Evolutionary conservation across 257 asterid species (phyloP).

Genomic region (Datura wrightii): DNA sequence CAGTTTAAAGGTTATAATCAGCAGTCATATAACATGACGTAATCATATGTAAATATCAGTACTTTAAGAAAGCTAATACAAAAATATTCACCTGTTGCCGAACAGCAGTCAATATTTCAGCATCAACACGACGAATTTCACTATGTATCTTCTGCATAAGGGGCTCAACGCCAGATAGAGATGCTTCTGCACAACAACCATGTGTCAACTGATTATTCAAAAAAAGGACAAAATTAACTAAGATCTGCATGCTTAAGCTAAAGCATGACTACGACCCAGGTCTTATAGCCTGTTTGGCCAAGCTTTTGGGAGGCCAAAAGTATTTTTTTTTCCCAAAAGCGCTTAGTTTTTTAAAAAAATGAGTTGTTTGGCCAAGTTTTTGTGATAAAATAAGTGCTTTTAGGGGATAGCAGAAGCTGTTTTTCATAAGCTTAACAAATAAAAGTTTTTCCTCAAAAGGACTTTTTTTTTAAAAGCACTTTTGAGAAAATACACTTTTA

Average conservation of each 20-base stretch:
- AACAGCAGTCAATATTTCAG: slow-evolving; percentile 83
- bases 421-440: too few species aligned
- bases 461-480: too few species aligned
- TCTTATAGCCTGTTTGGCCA: too few species aligned
- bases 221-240: not conserved
- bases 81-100: slow-evolving; percentile 84
- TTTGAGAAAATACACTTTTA: too few species aligned
- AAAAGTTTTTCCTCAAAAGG: too few species aligned
- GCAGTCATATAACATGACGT: not conserved
- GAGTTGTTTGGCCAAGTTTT: too few species aligned
- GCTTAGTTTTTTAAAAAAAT: too few species aligned
- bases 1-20: not conserved
- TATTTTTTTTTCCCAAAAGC: too few species aligned
- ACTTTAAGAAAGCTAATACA: not conserved
- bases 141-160: slow-evolving; percentile 90
- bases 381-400: too few species aligned
- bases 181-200: slow-evolving; percentile 73
- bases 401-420: too few species aligned
- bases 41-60: not conserved
- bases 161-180: slow-evolving; percentile 95
- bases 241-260: not conserved
- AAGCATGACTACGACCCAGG: not conserved
- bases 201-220: slow-evolving; percentile 34
- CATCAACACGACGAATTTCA: slow-evolving; percentile 88
- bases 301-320: too few species aligned